These are phyloP conservation scores for Neonectria magnoliae DNA, from an alignment of 2,329 filamentous ascomycete genomes.

Conservation along the genomic window DNA sequence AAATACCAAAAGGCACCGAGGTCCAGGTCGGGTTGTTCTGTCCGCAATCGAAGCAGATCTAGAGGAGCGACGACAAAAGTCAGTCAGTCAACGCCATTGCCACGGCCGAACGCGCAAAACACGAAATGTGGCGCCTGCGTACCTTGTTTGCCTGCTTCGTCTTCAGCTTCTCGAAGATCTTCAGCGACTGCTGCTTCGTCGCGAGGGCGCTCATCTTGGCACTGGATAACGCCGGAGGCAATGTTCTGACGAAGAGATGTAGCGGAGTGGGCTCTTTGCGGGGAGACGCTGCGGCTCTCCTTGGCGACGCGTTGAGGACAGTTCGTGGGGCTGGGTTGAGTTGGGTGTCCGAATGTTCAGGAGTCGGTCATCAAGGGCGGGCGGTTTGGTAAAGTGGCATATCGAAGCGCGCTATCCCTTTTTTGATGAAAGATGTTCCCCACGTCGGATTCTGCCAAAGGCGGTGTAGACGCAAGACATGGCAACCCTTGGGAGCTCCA, in stretches of 20 bases:
- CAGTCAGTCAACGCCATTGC: conserved; percentile 29
- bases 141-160: conserved; percentile 95
- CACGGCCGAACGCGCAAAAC: not conserved
- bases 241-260: conserved; percentile 14
- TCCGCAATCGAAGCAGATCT: conserved; percentile 98
- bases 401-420: conserved; percentile 49
- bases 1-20: conserved; percentile 96
- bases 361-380: conserved; percentile 48
- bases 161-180: conserved; percentile 98
- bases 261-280: not conserved
- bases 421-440: conserved; percentile 42
- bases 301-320: conserved; percentile 33
- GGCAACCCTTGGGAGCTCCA: conserved; percentile 14
- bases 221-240: conserved; percentile 24
- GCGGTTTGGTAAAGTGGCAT: conserved; percentile 54
- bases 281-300: conserved; percentile 14
- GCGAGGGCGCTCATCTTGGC: conserved; percentile 74
- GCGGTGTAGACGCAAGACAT: conserved; percentile 46
- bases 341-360: conserved; percentile 45
- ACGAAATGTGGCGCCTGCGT: conserved; percentile 42
- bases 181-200: conserved; percentile 93
- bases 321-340: conserved; percentile 30
- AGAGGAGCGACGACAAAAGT: conserved; percentile 2
- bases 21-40: conserved; percentile 99
- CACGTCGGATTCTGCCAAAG: conserved; percentile 50